phyloP scores from a whole-genome alignment of 257 asterid genomes.

The Solanum appendiculatum region DNA sequence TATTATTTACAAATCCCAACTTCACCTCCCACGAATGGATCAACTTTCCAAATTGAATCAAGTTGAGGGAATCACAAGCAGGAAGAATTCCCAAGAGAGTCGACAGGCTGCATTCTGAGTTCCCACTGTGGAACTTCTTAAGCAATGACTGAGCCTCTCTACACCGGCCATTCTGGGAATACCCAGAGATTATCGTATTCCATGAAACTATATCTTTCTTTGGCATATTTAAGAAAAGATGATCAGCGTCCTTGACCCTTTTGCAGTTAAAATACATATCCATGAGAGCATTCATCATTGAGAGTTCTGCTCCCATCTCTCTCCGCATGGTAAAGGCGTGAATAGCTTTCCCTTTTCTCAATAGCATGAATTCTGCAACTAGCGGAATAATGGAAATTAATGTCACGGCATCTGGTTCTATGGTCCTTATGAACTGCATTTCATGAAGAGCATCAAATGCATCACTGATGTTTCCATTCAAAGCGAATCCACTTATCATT shows the following conservation, averaged over 20 bases:
- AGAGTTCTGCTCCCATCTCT: constrained; percentile 28
- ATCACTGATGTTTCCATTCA: constrained; percentile 19
- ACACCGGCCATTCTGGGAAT: constrained; percentile 36
- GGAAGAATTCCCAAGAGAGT: constrained; percentile 48
- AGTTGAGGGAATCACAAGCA: constrained; percentile 44
- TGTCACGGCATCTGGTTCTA: constrained; percentile 44
- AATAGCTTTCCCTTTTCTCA: constrained; percentile 44
- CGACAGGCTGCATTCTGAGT: constrained; percentile 30
- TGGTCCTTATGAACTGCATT: constrained; percentile 41
- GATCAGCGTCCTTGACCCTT: constrained; percentile 24
- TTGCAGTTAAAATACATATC: constrained; percentile 47
- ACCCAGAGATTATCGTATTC: constrained; percentile 62
- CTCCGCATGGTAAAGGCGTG: constrained; percentile 51
- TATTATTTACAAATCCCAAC: constrained; percentile 33
- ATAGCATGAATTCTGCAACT: constrained; percentile 39
- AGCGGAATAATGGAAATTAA: constrained; percentile 31
- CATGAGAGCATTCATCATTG: constrained; percentile 40
- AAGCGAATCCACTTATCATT: constrained; percentile 43
- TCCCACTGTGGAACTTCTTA: constrained; percentile 29
- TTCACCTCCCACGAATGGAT: constrained; percentile 58
- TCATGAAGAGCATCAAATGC: constrained; percentile 31
- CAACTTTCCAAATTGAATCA: constrained; percentile 34
- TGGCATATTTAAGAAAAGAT: constrained; percentile 33
- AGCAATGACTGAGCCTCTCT: constrained; percentile 38
- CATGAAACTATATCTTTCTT: constrained; percentile 51